Evolutionary conservation across 495 filamentous ascomycete genomes (phyloP), one percentile per base, ranked within the genome.

Genomic region (Collariella sp.): DNA sequence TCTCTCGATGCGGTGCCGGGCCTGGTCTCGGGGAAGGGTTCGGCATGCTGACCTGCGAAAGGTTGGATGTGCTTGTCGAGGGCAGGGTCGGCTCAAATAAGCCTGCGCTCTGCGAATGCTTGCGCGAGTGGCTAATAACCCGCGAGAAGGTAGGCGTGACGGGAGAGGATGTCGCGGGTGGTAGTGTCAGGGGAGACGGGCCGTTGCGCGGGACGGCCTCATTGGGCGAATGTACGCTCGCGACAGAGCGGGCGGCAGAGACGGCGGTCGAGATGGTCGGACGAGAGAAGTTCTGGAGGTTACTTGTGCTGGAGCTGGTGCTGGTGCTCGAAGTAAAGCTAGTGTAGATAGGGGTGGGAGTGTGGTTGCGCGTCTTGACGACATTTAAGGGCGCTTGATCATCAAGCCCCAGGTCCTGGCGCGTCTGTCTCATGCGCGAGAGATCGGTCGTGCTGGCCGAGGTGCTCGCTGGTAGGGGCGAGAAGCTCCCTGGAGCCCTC

Each of bases 51-150:
- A 75, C 70, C 65, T 74, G 77, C 23, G 59, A 74, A 61, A 69
- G 75, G 78, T 62, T 72, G 80, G 80, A 64, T 0, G 69, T 69
- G 67, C 69, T 77, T 18, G 73, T 75, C n/a, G 88, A 87, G 2
- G 89, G 87, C 31, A 95, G 71, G 26, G 83, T 83, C 5, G 91
- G 87, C 68, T 96, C 90, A 62, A 95, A 96, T 71, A 89, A 84
- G 52, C 91, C 91, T 60, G 91, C 88, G 19, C 84, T 91, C 60
- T 90, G 83, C 31, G 77, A 79, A 51, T 78, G 72, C 60, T 80
- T 81, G 45, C 78, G 69, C 19, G 69, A 63, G 65, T 80, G 77
- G 39, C 70, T 67, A 13, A 58, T 40, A 40, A 58, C 59, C 10
- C 58, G 49, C 4, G 59, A 39, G 50, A 64, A 66, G 11, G 64